Evolutionary conservation across 1,284 basidiomycete genomes (phyloP).

Genomic region (Ceratobasidium sp.): DNA sequence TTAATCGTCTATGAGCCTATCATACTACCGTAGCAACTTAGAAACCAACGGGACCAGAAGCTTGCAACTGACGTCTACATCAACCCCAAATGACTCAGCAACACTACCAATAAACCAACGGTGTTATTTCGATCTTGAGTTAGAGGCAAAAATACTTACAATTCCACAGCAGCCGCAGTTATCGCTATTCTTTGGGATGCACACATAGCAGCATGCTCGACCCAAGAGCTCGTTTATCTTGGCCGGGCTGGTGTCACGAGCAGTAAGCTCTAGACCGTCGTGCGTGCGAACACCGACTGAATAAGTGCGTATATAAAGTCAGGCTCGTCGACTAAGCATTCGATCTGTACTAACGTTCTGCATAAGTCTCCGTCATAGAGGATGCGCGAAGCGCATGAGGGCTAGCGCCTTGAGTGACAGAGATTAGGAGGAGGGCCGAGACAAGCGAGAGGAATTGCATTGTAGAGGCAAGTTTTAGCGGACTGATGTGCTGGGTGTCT

Average conservation of each 20-base stretch:
- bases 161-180: conserved; percentile 37
- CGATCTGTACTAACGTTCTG: conserved; percentile 17
- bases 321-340: background rate
- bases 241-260: conserved; percentile 30
- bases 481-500: background rate
- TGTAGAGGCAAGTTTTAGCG: background rate
- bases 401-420: conserved; percentile 10
- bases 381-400: background rate
- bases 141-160: background rate
- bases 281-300: conserved; percentile 10
- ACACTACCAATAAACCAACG: background rate
- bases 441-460: conserved; percentile 11
- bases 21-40: no score
- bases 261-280: conserved; percentile 2
- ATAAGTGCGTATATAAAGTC: background rate
- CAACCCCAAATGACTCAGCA: no score
- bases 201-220: conserved; percentile 30
- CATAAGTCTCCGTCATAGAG: background rate
- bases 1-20: no score
- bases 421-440: background rate
- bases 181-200: conserved; percentile 23
- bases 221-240: conserved; percentile 27
- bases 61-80: no score
- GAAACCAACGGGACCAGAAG: no score
- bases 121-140: background rate